Evolutionary conservation across 2,329 filamentous ascomycete species (phyloP).

Genomic region (Colletotrichum lentis): DNA sequence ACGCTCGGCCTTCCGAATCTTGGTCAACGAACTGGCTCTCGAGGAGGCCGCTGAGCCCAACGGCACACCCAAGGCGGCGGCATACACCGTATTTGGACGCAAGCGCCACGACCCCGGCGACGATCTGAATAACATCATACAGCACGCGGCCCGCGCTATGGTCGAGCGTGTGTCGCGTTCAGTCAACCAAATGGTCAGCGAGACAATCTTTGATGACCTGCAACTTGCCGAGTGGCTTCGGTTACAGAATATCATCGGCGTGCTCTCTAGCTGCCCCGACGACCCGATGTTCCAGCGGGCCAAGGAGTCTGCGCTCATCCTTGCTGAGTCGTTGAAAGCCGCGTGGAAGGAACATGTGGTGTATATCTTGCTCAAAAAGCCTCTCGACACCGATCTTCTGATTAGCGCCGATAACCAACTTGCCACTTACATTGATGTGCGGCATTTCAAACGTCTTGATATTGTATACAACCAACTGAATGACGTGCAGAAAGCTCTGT

Average conservation of each 20-base stretch:
- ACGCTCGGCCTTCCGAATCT: conserved; percentile 62
- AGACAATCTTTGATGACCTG: conserved; percentile 45
- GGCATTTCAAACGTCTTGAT: conserved; percentile 42
- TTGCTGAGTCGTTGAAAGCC: conserved; percentile 29
- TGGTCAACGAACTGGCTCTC: conserved; percentile 70
- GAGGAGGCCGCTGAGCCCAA: conserved; percentile 45
- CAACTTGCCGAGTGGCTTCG: conserved; percentile 48
- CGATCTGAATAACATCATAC: conserved; percentile 63
- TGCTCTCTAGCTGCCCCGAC: conserved; percentile 39
- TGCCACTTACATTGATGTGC: conserved; percentile 48
- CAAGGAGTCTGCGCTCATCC: conserved; percentile 39
- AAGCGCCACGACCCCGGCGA: conserved; percentile 59
- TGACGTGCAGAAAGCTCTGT: conserved; percentile 47
- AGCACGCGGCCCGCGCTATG: conserved; percentile 65
- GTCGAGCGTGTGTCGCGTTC: conserved; percentile 54
- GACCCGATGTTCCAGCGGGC: conserved; percentile 26
- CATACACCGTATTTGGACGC: conserved; percentile 56
- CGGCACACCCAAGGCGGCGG: conserved; percentile 32
- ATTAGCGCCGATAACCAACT: conserved; percentile 47
- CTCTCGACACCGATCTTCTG: neutral
- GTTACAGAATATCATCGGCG: conserved; percentile 42
- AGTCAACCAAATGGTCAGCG: conserved; percentile 46
- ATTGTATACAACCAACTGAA: conserved; percentile 44
- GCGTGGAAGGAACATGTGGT: conserved; percentile 15
- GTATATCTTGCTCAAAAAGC: conserved; percentile 11